Conservation (phyloP, 1,284 basidiomycete species). For the Vanrija pseudolonga region DNA sequence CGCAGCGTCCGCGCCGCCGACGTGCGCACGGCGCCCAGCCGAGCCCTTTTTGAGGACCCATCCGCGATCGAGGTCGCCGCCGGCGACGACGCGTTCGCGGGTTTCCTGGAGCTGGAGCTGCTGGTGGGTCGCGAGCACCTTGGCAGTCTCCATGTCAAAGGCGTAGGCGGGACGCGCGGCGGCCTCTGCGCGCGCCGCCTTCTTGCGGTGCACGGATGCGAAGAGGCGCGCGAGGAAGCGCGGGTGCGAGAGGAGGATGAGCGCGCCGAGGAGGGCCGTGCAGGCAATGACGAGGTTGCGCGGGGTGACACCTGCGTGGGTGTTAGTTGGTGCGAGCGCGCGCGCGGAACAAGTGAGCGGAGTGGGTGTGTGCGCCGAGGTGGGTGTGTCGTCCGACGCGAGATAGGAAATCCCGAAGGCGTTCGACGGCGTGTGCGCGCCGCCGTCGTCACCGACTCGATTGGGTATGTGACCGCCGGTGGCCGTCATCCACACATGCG, state of each 20-base stretch:
- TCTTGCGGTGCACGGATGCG: slow-evolving; percentile 25
- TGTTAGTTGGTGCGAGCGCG: neutral
- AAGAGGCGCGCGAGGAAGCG: slow-evolving; percentile 44
- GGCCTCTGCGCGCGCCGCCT: slow-evolving; percentile 1
- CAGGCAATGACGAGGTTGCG: slow-evolving; percentile 28
- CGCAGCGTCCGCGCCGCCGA: neutral
- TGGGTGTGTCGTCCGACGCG: too few relatives aligned
- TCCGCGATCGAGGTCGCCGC: slow-evolving; percentile 30
- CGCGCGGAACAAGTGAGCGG: too few relatives aligned
- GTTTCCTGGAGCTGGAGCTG: neutral
- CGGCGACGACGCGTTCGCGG: slow-evolving; percentile 17
- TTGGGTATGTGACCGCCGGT: too few relatives aligned
- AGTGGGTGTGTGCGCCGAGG: too few relatives aligned
- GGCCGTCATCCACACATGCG: too few relatives aligned
- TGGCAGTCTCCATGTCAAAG: slow-evolving; percentile 3
- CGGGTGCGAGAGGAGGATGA: slow-evolving; percentile 34
- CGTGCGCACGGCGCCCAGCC: neutral
- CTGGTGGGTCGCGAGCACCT: neutral
- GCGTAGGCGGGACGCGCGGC: slow-evolving; percentile 5
- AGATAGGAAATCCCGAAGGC: too few relatives aligned
- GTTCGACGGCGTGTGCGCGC: too few relatives aligned
- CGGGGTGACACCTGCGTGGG: slow-evolving; percentile 10
- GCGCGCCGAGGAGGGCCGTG: slow-evolving; percentile 27
- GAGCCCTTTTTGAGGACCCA: slow-evolving; percentile 23
- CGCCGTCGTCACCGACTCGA: too few relatives aligned